phyloP scores from a whole-genome alignment of 208 protist species.

The Acanthamoeba sp. region DNA sequence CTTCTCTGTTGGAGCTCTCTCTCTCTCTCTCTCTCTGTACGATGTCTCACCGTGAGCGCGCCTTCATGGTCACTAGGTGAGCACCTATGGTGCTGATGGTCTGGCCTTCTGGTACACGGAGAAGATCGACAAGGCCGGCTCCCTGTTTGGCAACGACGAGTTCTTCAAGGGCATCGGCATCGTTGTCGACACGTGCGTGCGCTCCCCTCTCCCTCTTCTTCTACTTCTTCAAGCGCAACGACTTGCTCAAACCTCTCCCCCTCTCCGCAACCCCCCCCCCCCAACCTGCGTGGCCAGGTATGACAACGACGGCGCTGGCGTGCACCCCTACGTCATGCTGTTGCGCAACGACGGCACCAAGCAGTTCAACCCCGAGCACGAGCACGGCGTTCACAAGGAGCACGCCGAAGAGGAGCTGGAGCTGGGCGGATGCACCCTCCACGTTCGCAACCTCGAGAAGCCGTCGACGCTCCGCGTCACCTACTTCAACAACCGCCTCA shows the following conservation, averaged over 20 bases:
- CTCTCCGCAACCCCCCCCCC: not conserved
- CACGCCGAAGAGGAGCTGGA: not conserved
- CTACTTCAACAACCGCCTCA: slow-evolving; percentile 14
- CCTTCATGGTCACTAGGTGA: slow-evolving; percentile 28
- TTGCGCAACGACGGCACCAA: slow-evolving; percentile 25
- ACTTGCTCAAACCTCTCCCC: not conserved
- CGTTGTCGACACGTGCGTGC: slow-evolving; percentile 31
- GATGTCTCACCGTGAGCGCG: no score
- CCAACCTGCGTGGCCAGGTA: not conserved
- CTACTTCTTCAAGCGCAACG: not conserved
- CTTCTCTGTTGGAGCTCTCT: not conserved
- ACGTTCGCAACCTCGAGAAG: slow-evolving; percentile 9
- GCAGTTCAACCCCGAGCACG: slow-evolving; percentile 25
- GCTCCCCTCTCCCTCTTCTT: not conserved
- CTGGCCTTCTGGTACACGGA: slow-evolving; percentile 54
- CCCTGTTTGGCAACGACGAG: slow-evolving; percentile 43
- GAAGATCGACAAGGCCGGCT: slow-evolving; percentile 1
- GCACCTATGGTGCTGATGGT: slow-evolving; percentile 22
- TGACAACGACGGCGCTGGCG: slow-evolving; percentile 28
- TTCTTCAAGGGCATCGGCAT: slow-evolving; percentile 42
- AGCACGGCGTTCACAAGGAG: slow-evolving; percentile 39
- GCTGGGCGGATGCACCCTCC: slow-evolving; percentile 37
- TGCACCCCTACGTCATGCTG: slow-evolving; percentile 39
- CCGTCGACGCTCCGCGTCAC: slow-evolving; percentile 3
- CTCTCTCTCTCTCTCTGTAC: no score